Conservation (phyloP, 2,329 filamentous ascomycete genomes). For the Lasiodiplodia theobromae region DNA sequence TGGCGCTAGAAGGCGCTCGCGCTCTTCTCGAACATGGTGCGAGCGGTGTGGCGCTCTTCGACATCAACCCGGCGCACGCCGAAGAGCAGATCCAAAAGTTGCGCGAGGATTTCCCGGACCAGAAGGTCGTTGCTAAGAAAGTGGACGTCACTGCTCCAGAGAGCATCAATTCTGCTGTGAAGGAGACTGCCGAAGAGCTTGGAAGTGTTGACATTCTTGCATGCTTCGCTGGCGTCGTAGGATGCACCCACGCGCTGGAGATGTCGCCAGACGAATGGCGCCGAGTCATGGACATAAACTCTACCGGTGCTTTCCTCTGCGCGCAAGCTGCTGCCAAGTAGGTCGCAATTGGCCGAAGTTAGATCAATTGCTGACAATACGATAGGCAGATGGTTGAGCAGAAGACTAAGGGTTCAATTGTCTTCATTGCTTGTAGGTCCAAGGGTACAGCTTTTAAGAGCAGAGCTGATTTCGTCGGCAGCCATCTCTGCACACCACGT, state of each 20-base stretch:
- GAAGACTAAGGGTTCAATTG: slow-evolving; percentile 65
- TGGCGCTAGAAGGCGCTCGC: slow-evolving; percentile 64
- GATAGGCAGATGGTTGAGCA: slow-evolving; percentile 60
- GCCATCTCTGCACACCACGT: slow-evolving; percentile 71
- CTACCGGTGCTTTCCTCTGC: slow-evolving; percentile 73
- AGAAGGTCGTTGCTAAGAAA: slow-evolving; percentile 57
- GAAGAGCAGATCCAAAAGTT: slow-evolving; percentile 56
- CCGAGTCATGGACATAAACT: slow-evolving; percentile 73
- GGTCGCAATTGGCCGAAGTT: slow-evolving; percentile 30
- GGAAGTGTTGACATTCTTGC: slow-evolving; percentile 64
- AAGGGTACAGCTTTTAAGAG: neutral
- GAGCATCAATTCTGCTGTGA: slow-evolving; percentile 52
- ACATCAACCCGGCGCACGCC: slow-evolving; percentile 58
- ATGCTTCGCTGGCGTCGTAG: slow-evolving; percentile 74
- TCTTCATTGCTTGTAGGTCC: slow-evolving; percentile 64
- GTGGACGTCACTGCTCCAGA: slow-evolving; percentile 67
- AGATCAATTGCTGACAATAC: neutral
- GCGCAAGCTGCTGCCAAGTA: slow-evolving; percentile 68
- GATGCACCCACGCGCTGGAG: slow-evolving; percentile 66
- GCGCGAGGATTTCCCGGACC: slow-evolving; percentile 60
- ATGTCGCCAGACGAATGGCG: slow-evolving; percentile 67
- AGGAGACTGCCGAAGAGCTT: slow-evolving; percentile 51
- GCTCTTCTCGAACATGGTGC: slow-evolving; percentile 75
- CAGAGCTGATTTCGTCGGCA: slow-evolving; percentile 2
- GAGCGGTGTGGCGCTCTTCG: slow-evolving; percentile 65